Evolutionary conservation across 73 alveolate genomes (phyloP), one percentile per base, ranked within the genome.

Genomic region (Paramecium caudatum): DNA sequence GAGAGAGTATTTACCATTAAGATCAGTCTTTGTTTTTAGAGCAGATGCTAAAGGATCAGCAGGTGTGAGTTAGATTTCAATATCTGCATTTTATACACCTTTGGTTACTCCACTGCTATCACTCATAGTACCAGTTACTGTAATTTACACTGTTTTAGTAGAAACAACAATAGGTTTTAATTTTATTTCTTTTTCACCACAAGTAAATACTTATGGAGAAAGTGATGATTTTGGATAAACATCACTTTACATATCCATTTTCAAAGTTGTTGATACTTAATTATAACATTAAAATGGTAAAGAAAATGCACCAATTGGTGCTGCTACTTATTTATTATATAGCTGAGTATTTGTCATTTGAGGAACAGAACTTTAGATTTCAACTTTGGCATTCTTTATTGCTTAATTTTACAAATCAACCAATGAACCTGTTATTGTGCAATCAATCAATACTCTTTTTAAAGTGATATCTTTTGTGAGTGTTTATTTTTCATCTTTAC

Each of bases 261-360:
- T 37, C 43, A 74, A 37, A 3, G 62, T 74, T 0, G 88, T 74
- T 5, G 23, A 21, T 0, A 36, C 47, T 7, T 9, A 4, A 36
- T 74, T 36, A 74, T 74, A 74, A 16, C 88, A 74, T 43, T 74
- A 15, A 39, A 74, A 74, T 13, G 88, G 88, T 1, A 74, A 41
- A 9, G 32, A 41, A 12, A 74, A 74, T 5, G 17, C 68, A 4
- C 88, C 88, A 41, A 17, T 37, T 3, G 63, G 37, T 1, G 88
- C 65, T 39, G n/a, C 6, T 16, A 13, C 47, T 5, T 9, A 39
- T 74, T 74, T 74, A 74, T 74, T 45, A n/a, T 74, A 74, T 16
- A 74, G 17, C 16, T 8, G 25, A 19, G 1, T 43, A 41, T 74
- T 74, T 7, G 17, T 7, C 88, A 74, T 74, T 41, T 19, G 5